Evolutionary conservation across 352 stramenopile species (phyloP), one percentile per base, ranked within the genome.

Genomic region (Poterioochromonas sp.): DNA sequence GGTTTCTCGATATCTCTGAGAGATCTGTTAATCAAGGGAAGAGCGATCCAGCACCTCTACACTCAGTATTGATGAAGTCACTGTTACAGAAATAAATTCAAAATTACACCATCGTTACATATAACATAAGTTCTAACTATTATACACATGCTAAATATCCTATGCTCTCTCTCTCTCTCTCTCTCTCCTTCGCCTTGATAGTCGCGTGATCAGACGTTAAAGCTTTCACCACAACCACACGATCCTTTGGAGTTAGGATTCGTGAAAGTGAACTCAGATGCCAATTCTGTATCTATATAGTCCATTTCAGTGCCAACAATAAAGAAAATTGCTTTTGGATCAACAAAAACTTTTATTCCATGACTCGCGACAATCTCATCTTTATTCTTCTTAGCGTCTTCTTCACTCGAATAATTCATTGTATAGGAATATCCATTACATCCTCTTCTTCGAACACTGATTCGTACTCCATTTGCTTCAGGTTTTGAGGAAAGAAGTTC

Each of bases 221-320:
- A 99, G 82, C 91, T 97, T 86, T 99, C 96, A 49, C 96, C 96
- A 83, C 96, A 99, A 8, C 96, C 96, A 85, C 96, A 99, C 84
- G 93, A 92, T 41, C 95, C 95, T 85, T 98, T 99, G 26, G 93
- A 94, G 85, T 99, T 99, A n/a, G 96, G 96, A 87, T 99, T 99
- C 60, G 96, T 92, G 84, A 99, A 99, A 20, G 97, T 97, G 79
- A 99, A 99, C 85, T 98, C 95, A 51, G 92, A 92, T 37, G 90
- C 92, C 70, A 99, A 88, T 70, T 96, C 95, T 64, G 92, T 97
- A 80, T 95, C 94, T 29, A 44, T 89, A 83, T 93, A 99, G 84
- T 99, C 96, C 95, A 99, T 98, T 35, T 88, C 94, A 53, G 95
- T 99, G 60, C 96, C 96, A 26, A 98, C 93, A 39, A 99, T 90